Evolutionary conservation across 2,329 filamentous ascomycete species (phyloP).

Genomic region (Macrophomina phaseolina): DNA sequence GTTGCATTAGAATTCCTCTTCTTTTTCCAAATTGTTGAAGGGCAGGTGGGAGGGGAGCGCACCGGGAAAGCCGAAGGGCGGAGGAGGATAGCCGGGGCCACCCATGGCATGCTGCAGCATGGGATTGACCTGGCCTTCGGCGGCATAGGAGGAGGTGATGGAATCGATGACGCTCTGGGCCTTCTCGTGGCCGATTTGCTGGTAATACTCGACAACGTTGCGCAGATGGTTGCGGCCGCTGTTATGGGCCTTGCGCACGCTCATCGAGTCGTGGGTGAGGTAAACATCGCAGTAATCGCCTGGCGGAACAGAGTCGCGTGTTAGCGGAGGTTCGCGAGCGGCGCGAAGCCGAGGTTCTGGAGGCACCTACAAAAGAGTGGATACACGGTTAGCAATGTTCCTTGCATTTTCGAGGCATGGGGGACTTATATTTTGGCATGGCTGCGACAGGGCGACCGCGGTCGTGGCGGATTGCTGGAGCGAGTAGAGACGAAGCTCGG

Average conservation of each 20-base stretch:
- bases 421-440: conserved; percentile 85
- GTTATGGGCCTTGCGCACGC: conserved; percentile 98
- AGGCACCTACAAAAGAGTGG: conserved; percentile 71
- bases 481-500: neutral
- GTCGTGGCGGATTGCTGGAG: neutral
- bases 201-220: conserved; percentile 98
- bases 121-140: conserved; percentile 90
- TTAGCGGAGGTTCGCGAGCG: conserved; percentile 31
- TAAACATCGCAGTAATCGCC: conserved; percentile 99
- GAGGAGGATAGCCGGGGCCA: conserved; percentile 51
- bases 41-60: conserved; percentile 32
- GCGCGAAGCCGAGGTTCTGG: conserved; percentile 14
- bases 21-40: neutral
- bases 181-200: conserved; percentile 98
- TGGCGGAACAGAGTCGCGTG: conserved; percentile 36
- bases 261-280: conserved; percentile 99
- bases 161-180: conserved; percentile 98
- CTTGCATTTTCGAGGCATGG: conserved; percentile 19
- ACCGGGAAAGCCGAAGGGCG: conserved; percentile 70
- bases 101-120: conserved; percentile 65
- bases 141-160: conserved; percentile 94
- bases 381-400: conserved; percentile 32
- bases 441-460: conserved; percentile 44
- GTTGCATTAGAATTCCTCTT: conserved; percentile 16
- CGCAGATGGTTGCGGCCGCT: conserved; percentile 93